Evolutionary conservation across 306 rosid species (phyloP).

Genomic region (Morella rubra): DNA sequence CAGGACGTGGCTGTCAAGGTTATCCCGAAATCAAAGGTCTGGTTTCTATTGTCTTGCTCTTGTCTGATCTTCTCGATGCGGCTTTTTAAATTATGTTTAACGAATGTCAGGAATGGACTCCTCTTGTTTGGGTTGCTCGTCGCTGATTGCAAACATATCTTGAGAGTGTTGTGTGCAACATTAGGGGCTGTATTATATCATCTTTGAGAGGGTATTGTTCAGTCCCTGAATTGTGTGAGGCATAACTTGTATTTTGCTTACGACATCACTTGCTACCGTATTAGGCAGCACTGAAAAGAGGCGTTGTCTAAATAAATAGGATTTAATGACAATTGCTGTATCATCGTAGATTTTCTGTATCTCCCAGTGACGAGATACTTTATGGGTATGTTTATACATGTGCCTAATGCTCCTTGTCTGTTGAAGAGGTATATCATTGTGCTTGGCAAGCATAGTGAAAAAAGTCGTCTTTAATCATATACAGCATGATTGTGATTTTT

Average conservation of each 20-base stretch:
- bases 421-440: slow-evolving; percentile 10
- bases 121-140: neutral
- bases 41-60: neutral
- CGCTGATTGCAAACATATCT: neutral
- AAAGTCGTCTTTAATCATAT: neutral
- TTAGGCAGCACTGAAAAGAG: slow-evolving; percentile 12
- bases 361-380: slow-evolving; percentile 9
- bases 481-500: slow-evolving; percentile 23
- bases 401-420: slow-evolving; percentile 25
- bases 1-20: slow-evolving; percentile 88
- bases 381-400: neutral
- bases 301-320: slow-evolving; percentile 3
- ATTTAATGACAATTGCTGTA: neutral
- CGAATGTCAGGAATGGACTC: neutral
- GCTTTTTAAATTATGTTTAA: neutral
- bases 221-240: neutral
- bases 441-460: slow-evolving; percentile 10
- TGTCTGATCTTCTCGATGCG: neutral
- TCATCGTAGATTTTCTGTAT: slow-evolving; percentile 21
- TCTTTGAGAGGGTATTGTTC: neutral
- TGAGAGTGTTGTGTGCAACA: neutral
- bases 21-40: slow-evolving; percentile 88
- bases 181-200: neutral
- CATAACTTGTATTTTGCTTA: slow-evolving; percentile 4
- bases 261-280: slow-evolving; percentile 10